Conservation (phyloP, 2,329 filamentous ascomycete genomes). For the Arthroderma sp. region DNA sequence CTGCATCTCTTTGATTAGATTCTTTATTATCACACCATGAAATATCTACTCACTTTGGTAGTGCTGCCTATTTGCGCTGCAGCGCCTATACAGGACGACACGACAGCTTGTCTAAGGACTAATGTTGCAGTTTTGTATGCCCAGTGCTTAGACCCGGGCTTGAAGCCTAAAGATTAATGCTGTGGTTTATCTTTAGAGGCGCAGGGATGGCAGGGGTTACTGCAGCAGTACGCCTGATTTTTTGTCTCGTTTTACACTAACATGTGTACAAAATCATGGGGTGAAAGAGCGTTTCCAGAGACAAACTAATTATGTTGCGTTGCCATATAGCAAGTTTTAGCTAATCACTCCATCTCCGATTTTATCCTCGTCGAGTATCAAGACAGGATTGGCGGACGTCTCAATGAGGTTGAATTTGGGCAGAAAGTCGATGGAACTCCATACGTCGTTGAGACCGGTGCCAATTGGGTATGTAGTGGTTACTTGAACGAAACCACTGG, state of each 20-base stretch:
- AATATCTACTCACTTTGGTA: too few species aligned
- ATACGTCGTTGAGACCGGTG: slow-evolving; percentile 50
- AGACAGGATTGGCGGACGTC: slow-evolving; percentile 48
- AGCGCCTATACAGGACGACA: not conserved
- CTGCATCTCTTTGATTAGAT: too few species aligned
- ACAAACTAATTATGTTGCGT: not conserved
- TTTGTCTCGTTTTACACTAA: not conserved
- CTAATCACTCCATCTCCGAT: slow-evolving; percentile 48
- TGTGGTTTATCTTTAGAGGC: slow-evolving; percentile 24
- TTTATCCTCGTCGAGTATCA: slow-evolving; percentile 55
- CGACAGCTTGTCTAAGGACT: slow-evolving; percentile 16
- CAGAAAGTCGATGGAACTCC: slow-evolving; percentile 37
- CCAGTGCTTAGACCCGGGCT: not conserved
- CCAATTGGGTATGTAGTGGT: slow-evolving; percentile 45
- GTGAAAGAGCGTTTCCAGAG: not conserved
- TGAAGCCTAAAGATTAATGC: too few species aligned
- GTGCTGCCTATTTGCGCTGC: too few species aligned
- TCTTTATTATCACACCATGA: too few species aligned
- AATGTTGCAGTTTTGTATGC: slow-evolving; percentile 24
- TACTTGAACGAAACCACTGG: not conserved
- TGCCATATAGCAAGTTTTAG: slow-evolving; percentile 40
- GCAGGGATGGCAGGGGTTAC: slow-evolving; percentile 52
- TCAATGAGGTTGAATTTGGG: slow-evolving; percentile 46
- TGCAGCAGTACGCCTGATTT: slow-evolving; percentile 34
- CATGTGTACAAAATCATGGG: not conserved